A percentile compares a stretch with the other conserved stretches of the same genome.
Conservation (phyloP, 352 stramenopile genomes). For the Phytophthora palmivora region DNA sequence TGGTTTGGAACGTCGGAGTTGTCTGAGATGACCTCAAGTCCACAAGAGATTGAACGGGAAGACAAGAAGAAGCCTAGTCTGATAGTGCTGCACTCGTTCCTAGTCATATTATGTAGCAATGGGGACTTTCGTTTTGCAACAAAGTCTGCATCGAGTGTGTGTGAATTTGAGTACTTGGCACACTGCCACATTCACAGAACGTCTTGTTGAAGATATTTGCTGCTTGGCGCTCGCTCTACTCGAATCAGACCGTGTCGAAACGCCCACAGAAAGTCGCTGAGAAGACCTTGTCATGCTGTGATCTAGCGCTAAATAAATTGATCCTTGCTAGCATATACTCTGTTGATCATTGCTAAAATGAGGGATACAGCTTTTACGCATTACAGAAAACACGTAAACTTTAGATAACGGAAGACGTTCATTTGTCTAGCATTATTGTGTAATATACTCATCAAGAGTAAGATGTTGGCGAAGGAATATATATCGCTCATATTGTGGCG, state of each 20-base stretch:
- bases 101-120: no score
- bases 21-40: neutral
- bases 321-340: no score
- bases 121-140: slow-evolving; percentile 3
- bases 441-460: no score
- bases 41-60: slow-evolving; percentile 9
- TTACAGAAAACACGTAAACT: no score
- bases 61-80: neutral
- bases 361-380: no score
- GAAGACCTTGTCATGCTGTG: neutral
- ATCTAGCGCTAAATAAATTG: slow-evolving; percentile 5
- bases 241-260: slow-evolving; percentile 4
- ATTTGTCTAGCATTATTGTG: no score
- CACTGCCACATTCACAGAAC: no score
- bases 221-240: neutral
- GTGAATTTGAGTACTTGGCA: neutral
- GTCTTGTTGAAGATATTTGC: no score
- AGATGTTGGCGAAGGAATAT: no score
- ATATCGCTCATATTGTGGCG: no score
- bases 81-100: neutral
- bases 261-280: slow-evolving; percentile 2
- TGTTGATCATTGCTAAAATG: no score
- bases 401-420: no score
- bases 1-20: slow-evolving; percentile 3
- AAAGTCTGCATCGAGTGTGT: neutral